Evolutionary conservation across 1,284 basidiomycete genomes (phyloP), one percentile per base, ranked within the genome.

Genomic region (Sanghuangporus sanghuang): DNA sequence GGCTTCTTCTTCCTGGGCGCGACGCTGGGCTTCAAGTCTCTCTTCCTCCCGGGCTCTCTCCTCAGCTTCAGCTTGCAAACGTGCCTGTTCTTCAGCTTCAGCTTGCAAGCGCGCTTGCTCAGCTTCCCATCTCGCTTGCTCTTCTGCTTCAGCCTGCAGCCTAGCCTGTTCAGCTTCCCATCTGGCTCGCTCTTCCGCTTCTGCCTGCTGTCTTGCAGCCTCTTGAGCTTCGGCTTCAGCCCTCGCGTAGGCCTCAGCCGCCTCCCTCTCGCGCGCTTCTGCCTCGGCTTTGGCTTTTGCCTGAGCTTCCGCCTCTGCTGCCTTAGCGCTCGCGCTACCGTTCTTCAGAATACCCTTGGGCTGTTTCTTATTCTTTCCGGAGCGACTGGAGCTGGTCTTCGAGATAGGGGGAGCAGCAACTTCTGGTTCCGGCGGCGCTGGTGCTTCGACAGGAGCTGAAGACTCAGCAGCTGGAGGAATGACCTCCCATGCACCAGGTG

Each of bases 311-410:
- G 44, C 62, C 38, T 40, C 59, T 3, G 57, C 55, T 39, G 57
- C 62, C 44, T 27, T 53, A 35, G 57, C 48, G 1, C 48, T 58
- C 36, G 48, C 62, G 32, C 48, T 59, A 21, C 56, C 62, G 27
- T 59, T 42, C 56, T 59, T 59, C 52, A 62, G 21, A 5, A 62
- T 62, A 7, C 61, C 61, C 35, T 63, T 58, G n/a, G 16, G 21
- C 48, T 63, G 57, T 57, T 44, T 57, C 36, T 59, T 59, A 23
- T 48, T 63, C 23, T 23, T 36, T 11, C 23, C 50, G 11, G 62
- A 58, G 2, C 49, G 27, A 6, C 42, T 18, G 9, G 62, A 58
- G 2, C 14, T 44, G 27, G 62, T 53, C 56, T 58, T 63, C 16
- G 21, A 18, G 7, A 56, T 21, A 21, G 42, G 18, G 8, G 63